These are phyloP conservation scores for Brassica nigra DNA, from an alignment of 345 rosid species.

Conservation along the genomic window DNA sequence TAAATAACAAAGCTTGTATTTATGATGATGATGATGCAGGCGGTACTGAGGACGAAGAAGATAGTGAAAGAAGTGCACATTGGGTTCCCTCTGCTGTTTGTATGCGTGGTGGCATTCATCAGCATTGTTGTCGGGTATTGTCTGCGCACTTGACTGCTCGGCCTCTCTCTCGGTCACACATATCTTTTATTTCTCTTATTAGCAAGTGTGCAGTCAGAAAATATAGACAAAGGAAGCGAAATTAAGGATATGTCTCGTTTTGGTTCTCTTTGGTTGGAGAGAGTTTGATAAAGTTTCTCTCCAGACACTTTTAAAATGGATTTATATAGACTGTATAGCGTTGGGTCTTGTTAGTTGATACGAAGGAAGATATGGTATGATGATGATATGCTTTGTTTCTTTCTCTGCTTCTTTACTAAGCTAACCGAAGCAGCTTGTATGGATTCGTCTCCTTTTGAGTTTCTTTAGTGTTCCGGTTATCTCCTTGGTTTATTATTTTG, in stretches of 20 bases:
- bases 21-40: conserved; percentile 48
- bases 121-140: conserved; percentile 61
- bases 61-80: conserved; percentile 50
- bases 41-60: conserved; percentile 47
- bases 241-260: conserved; percentile 1
- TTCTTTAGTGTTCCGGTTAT: background rate
- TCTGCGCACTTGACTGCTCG: conserved; percentile 43
- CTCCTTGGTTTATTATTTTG: background rate
- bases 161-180: background rate
- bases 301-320: conserved; percentile 19
- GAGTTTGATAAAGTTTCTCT: background rate
- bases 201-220: conserved; percentile 37
- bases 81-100: conserved; percentile 78
- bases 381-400: conserved; percentile 32
- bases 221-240: conserved; percentile 29
- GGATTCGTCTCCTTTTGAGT: background rate
- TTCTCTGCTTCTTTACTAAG: conserved; percentile 10
- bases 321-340: conserved; percentile 35
- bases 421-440: background rate
- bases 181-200: conserved; percentile 1
- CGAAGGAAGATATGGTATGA: conserved; percentile 26
- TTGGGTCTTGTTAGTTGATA: conserved; percentile 27
- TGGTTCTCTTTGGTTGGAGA: background rate
- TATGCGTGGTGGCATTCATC: conserved; percentile 74
- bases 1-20: background rate